phyloP scores from a whole-genome alignment of 164 flowering plant genomes.

The Nymphaea colorata region DNA sequence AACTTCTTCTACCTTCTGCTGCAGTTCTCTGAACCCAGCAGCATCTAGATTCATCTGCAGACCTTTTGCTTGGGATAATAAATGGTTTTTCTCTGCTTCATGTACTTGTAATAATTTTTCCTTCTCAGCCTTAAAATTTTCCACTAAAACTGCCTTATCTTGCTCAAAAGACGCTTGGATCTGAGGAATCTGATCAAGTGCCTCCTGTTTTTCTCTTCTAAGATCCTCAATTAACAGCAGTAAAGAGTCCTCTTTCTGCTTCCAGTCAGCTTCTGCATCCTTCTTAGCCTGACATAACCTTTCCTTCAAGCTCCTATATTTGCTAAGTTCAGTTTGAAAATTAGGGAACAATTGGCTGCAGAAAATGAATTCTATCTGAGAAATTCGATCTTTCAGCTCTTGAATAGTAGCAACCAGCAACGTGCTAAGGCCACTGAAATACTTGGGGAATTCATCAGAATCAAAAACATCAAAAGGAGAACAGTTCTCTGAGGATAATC shows the following conservation, averaged over 20 bases:
- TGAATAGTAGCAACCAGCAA: conserved; percentile 81
- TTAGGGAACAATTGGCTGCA: conserved; percentile 67
- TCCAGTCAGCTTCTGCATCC: conserved; percentile 47
- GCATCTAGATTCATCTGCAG: conserved; percentile 16
- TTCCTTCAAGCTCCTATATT: conserved; percentile 30
- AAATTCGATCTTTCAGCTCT: conserved; percentile 77
- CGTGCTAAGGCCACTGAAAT: conserved; percentile 53
- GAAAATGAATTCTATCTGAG: conserved; percentile 73
- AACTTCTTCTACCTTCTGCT: conserved; percentile 17
- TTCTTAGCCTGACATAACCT: conserved; percentile 33
- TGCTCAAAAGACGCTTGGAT: conserved; percentile 21
- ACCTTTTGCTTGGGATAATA: conserved; percentile 19
- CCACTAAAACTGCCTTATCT: conserved; percentile 20
- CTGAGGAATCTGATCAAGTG: conserved; percentile 29
- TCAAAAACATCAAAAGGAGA: conserved; percentile 12
- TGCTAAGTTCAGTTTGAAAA: conserved; percentile 26
- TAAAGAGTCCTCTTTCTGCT: conserved; percentile 37
- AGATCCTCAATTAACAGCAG: conserved; percentile 37
- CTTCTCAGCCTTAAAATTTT: not conserved
- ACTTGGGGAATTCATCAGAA: conserved; percentile 29
- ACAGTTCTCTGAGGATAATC: conserved; percentile 9
- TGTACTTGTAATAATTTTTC: conserved; percentile 12
- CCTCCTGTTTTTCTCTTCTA: conserved; percentile 26
- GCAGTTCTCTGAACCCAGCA: conserved; percentile 23
- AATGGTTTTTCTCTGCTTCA: conserved; percentile 29